These are phyloP conservation scores for Neurospora sp. DNA, from an alignment of 495 filamentous ascomycete genomes.

Conservation along the genomic window DNA sequence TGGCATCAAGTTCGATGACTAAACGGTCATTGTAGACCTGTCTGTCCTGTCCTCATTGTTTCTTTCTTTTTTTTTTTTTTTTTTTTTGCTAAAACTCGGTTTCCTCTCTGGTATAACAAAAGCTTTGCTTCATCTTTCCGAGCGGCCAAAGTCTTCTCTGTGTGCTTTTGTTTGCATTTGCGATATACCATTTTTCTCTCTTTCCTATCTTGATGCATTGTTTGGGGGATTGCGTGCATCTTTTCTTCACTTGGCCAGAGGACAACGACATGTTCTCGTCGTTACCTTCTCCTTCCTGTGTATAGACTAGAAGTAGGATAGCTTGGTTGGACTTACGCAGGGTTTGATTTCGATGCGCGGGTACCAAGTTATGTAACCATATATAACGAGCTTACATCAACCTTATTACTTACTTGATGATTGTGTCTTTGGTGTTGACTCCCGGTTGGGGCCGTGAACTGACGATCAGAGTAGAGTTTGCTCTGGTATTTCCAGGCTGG, in stretches of 20 bases:
- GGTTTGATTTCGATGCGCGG: background rate
- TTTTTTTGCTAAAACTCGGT: background rate
- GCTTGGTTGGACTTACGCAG: background rate
- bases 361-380: background rate
- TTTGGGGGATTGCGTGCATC: background rate
- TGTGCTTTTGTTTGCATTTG: background rate
- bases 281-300: background rate
- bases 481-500: background rate
- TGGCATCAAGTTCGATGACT: conserved; percentile 84
- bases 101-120: background rate
- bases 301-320: background rate
- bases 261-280: background rate
- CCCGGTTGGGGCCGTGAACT: background rate
- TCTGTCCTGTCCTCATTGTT: background rate
- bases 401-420: background rate
- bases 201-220: background rate
- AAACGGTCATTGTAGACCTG: conserved; percentile 10
- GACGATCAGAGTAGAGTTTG: background rate
- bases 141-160: background rate
- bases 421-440: background rate
- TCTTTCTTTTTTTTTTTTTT: too few species aligned
- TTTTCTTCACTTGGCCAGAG: background rate
- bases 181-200: background rate
- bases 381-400: background rate
- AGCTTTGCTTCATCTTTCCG: background rate